Conservation (phyloP, 768 basidiomycete genomes). For the Boletus reticuloceps region DNA sequence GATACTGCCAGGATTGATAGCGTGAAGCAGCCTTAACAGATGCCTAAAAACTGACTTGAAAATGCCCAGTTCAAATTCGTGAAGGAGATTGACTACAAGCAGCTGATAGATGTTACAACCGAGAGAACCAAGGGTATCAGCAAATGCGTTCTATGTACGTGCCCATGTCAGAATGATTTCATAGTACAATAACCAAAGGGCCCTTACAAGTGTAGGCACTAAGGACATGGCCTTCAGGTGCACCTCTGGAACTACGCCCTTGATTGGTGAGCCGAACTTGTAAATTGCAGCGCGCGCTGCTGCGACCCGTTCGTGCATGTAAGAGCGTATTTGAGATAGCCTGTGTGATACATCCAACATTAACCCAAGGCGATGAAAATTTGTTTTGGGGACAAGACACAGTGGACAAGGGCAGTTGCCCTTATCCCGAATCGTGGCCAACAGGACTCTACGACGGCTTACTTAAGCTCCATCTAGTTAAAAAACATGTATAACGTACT, state of each 20-base stretch:
- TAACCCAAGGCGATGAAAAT: constrained; percentile 15
- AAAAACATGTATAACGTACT: constrained; percentile 1
- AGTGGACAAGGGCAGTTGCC: constrained; percentile 32
- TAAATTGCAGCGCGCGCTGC: constrained; percentile 8
- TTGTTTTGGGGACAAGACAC: constrained; percentile 18
- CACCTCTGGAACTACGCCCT: constrained; percentile 5
- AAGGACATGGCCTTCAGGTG: constrained; percentile 8
- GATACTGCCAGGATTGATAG: not conserved
- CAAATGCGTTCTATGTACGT: not conserved
- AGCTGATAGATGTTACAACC: not conserved
- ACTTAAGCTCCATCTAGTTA: too few relatives aligned
- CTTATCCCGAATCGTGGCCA: constrained; percentile 28
- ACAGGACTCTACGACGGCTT: constrained; percentile 15
- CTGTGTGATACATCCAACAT: constrained; percentile 1
- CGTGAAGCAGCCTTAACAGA: not conserved
- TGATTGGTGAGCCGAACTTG: constrained; percentile 9
- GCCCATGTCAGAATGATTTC: too few relatives aligned
- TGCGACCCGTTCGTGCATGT: not conserved
- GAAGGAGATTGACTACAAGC: not conserved
- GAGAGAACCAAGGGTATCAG: not conserved
- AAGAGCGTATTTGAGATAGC: not conserved
- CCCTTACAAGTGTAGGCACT: constrained; percentile 12
- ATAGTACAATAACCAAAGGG: too few relatives aligned
- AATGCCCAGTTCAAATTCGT: not conserved
- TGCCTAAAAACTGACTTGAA: not conserved